Conservation (phyloP, 2,329 filamentous ascomycete genomes). For the Trichophaea hybrida region DNA sequence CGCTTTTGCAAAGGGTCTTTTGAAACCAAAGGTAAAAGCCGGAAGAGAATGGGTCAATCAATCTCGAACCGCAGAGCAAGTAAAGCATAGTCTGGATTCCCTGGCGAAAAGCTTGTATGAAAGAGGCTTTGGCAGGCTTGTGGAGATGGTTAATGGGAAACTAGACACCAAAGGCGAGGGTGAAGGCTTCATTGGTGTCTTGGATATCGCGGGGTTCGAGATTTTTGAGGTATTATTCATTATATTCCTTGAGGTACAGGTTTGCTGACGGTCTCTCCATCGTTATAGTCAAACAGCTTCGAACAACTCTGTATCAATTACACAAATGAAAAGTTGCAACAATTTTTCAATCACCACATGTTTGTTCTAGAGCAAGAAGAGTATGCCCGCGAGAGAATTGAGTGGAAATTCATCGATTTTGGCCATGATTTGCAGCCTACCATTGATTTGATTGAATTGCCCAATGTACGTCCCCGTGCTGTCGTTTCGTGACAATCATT, state of each 20-base stretch:
- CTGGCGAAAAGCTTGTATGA: constrained; percentile 96
- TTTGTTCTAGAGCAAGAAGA: constrained; percentile 98
- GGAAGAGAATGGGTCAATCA: constrained; percentile 98
- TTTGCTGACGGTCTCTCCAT: not conserved
- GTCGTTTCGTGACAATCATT: not conserved
- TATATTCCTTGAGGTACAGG: not conserved
- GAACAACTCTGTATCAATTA: constrained; percentile 99
- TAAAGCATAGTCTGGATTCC: constrained; percentile 76
- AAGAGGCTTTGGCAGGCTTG: constrained; percentile 83
- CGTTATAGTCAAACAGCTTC: constrained; percentile 58
- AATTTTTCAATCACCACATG: constrained; percentile 99
- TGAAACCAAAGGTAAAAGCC: constrained; percentile 89
- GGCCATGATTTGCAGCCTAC: constrained; percentile 93
- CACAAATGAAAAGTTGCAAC: constrained; percentile 96
- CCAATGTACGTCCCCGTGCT: constrained; percentile 41
- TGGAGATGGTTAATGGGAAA: constrained; percentile 79
- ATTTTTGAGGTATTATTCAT: constrained; percentile 61
- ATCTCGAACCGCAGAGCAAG: constrained; percentile 92
- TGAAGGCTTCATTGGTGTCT: constrained; percentile 88
- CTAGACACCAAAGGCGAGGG: constrained; percentile 85
- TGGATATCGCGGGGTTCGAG: constrained; percentile 98
- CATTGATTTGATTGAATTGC: constrained; percentile 88
- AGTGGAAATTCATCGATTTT: constrained; percentile 99
- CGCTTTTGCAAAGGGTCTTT: constrained; percentile 69
- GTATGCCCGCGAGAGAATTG: constrained; percentile 91